Evolutionary conservation across 2,329 filamentous ascomycete species (phyloP).

Genomic region (Monilinia fructicola): DNA sequence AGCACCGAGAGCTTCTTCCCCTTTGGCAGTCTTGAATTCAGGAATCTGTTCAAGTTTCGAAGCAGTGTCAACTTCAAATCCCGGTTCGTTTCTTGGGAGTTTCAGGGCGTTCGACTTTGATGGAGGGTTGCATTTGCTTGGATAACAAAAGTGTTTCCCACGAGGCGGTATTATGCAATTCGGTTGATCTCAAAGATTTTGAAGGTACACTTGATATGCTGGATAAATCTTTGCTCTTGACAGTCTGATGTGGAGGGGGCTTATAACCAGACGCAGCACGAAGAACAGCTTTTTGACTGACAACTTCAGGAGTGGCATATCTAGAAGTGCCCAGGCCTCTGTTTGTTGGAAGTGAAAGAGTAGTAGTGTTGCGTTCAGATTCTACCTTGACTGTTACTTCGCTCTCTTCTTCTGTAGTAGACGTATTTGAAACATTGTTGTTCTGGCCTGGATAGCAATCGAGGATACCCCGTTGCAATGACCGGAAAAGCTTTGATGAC

Average conservation of each 20-base stretch:
- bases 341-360: not conserved
- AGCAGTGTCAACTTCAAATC: not conserved
- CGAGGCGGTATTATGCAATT: not conserved
- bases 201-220: not conserved
- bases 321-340: slow-evolving; percentile 11
- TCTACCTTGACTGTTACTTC: not conserved
- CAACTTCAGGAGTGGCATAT: not conserved
- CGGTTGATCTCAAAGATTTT: not conserved
- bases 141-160: slow-evolving; percentile 1
- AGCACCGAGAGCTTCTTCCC: not conserved
- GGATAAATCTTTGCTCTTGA: not conserved
- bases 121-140: not conserved
- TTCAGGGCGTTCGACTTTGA: not conserved
- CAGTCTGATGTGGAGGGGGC: not conserved
- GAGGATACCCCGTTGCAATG: not conserved
- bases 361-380: not conserved
- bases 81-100: not conserved
- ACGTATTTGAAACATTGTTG: not conserved
- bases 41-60: not conserved
- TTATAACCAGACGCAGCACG: slow-evolving; percentile 7
- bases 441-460: not conserved
- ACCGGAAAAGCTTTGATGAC: not conserved
- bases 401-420: not conserved
- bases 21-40: not conserved
- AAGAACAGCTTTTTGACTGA: slow-evolving; percentile 8